Conservation (phyloP, 1,284 basidiomycete species). For the Melampsora larici-populina region DNA sequence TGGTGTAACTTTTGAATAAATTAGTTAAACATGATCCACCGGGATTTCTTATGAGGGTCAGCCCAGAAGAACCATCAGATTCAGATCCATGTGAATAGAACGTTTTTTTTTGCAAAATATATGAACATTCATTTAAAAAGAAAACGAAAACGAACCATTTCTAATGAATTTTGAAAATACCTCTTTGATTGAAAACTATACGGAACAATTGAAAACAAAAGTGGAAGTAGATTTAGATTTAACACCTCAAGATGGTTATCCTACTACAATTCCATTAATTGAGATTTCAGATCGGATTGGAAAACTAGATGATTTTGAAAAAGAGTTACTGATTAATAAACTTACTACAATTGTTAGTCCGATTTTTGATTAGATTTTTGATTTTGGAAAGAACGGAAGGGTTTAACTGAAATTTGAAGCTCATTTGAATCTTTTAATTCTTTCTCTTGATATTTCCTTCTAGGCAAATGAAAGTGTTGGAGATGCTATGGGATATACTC, state of each 20-base stretch:
- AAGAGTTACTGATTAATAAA: conserved; percentile 12
- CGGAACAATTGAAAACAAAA: neutral
- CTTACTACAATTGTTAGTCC: conserved; percentile 19
- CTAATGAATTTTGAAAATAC: neutral
- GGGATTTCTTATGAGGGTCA: neutral
- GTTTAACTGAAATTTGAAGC: neutral
- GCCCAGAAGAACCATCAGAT: conserved; percentile 17
- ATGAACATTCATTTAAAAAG: too few species aligned
- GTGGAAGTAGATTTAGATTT: conserved; percentile 31
- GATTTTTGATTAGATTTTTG: neutral
- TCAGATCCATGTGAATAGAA: conserved; percentile 36
- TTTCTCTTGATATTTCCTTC: neutral
- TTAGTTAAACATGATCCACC: neutral
- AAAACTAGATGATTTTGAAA: conserved; percentile 9
- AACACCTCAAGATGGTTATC: conserved; percentile 21
- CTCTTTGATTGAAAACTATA: neutral
- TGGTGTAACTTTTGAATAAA: neutral
- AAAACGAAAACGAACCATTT: neutral
- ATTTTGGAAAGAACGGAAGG: neutral
- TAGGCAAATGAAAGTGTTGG: conserved; percentile 34
- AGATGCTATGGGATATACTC: conserved; percentile 36
- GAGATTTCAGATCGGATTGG: conserved; percentile 12
- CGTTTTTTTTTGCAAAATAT: too few species aligned
- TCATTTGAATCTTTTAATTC: neutral
- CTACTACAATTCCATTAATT: conserved; percentile 28